Conservation (phyloP, 2,329 filamentous ascomycete genomes). For the Fusarium sp. region DNA sequence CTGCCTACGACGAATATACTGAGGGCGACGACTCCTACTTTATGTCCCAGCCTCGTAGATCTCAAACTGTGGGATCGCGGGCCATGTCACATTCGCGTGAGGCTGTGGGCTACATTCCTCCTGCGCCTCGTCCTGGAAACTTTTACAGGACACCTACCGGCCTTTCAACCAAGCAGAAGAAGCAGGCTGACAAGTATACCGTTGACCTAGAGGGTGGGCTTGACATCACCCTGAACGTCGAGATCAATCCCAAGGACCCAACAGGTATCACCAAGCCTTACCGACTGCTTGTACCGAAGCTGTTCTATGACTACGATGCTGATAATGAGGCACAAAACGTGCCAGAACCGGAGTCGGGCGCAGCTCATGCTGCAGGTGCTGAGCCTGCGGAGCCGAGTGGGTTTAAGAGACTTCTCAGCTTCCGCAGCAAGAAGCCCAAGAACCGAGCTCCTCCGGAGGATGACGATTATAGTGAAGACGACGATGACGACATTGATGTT, state of each 20-base stretch:
- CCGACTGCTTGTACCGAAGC: slow-evolving; percentile 81
- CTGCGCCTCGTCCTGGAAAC: slow-evolving; percentile 42
- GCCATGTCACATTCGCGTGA: slow-evolving; percentile 42
- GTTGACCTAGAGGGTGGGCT: slow-evolving; percentile 85
- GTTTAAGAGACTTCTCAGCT: slow-evolving; percentile 58
- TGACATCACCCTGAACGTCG: slow-evolving; percentile 88
- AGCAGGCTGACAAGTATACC: slow-evolving; percentile 61
- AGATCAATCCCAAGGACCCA: slow-evolving; percentile 86
- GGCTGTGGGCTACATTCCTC: slow-evolving; percentile 36
- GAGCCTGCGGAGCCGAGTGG: slow-evolving; percentile 45
- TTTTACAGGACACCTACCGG: slow-evolving; percentile 79
- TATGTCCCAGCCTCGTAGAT: slow-evolving; percentile 51
- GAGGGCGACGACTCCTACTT: slow-evolving; percentile 68
- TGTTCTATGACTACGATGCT: slow-evolving; percentile 67
- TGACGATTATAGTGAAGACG: slow-evolving; percentile 43
- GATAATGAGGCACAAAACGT: slow-evolving; percentile 55
- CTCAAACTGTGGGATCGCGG: slow-evolving; percentile 45
- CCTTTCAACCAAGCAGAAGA: slow-evolving; percentile 69
- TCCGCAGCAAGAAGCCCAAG: slow-evolving; percentile 52
- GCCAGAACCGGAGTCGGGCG: slow-evolving; percentile 31
- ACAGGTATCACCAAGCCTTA: slow-evolving; percentile 90
- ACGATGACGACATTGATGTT: slow-evolving; percentile 36
- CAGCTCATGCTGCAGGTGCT: slow-evolving; percentile 15
- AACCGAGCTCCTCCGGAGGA: slow-evolving; percentile 32
- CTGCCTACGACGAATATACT: slow-evolving; percentile 58